Evolutionary conservation across 2,329 filamentous ascomycete genomes (phyloP).

Genomic region (Venturiaceae sp.): DNA sequence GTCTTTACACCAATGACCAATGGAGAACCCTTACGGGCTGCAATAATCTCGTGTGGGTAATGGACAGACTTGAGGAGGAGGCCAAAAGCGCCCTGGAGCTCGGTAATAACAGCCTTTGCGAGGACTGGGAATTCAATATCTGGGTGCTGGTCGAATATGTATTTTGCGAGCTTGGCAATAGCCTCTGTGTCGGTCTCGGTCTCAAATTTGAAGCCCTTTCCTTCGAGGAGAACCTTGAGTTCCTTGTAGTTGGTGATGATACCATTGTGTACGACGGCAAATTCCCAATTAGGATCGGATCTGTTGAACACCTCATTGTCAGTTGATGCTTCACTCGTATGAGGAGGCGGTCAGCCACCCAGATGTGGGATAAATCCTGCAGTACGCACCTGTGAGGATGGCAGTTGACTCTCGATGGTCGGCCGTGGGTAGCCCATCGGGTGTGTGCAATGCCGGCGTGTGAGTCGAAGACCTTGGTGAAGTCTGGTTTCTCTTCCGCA

Average conservation of each 20-base stretch:
- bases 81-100: slow-evolving; percentile 96
- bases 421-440: slow-evolving; percentile 95
- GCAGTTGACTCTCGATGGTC: slow-evolving; percentile 90
- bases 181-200: slow-evolving; percentile 99
- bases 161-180: slow-evolving; percentile 98
- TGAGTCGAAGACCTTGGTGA: slow-evolving; percentile 91
- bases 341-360: neutral
- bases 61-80: slow-evolving; percentile 96
- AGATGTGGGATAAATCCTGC: neutral
- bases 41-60: slow-evolving; percentile 96
- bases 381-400: slow-evolving; percentile 85
- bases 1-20: slow-evolving; percentile 96
- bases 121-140: slow-evolving; percentile 93
- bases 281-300: slow-evolving; percentile 92
- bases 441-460: slow-evolving; percentile 99
- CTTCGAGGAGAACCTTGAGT: slow-evolving; percentile 81
- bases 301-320: slow-evolving; percentile 32
- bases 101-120: slow-evolving; percentile 94
- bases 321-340: neutral
- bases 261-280: slow-evolving; percentile 96
- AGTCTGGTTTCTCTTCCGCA: slow-evolving; percentile 70
- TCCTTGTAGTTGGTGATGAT: slow-evolving; percentile 99
- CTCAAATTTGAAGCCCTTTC: slow-evolving; percentile 98
- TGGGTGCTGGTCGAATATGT: slow-evolving; percentile 91
- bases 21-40: slow-evolving; percentile 95